A percentile compares a stretch with the other conserved stretches of the same genome.
Conservation (phyloP, 257 asterid genomes). For the Solanum dulcamara region DNA sequence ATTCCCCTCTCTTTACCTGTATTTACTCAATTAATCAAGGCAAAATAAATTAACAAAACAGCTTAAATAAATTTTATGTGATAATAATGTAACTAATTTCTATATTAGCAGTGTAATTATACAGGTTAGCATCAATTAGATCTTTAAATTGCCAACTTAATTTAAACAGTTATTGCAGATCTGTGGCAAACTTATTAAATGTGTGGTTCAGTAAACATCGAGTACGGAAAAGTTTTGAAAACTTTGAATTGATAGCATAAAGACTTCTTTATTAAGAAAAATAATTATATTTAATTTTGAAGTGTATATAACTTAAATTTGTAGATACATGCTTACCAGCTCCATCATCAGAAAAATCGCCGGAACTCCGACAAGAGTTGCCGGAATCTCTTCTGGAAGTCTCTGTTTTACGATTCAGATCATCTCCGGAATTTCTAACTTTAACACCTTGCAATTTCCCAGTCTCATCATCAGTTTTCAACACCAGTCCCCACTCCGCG, state of each 20-base stretch:
- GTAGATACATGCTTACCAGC: constrained; percentile 7
- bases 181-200: neutral
- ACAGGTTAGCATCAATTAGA: too few relatives aligned
- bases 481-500: constrained; percentile 93
- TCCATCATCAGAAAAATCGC: constrained; percentile 71
- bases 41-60: neutral
- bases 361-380: constrained; percentile 61
- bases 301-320: neutral
- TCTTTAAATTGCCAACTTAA: too few relatives aligned
- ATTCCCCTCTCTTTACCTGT: constrained; percentile 51
- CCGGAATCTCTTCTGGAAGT: constrained; percentile 53
- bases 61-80: too few relatives aligned
- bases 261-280: too few relatives aligned
- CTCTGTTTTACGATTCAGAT: constrained; percentile 16
- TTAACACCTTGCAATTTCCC: constrained; percentile 80
- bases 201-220: neutral
- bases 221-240: neutral
- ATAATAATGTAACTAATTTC: too few relatives aligned
- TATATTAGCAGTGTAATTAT: too few relatives aligned
- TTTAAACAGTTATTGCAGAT: too few relatives aligned
- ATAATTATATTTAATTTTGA: neutral
- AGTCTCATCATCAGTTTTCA: constrained; percentile 72
- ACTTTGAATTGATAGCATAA: neutral
- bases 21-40: neutral
- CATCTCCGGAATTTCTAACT: constrained; percentile 83